A percentile compares a stretch with the other conserved stretches of the same genome.
phyloP scores from a whole-genome alignment of 345 rosid genomes.

The Moricandia moricandioides region DNA sequence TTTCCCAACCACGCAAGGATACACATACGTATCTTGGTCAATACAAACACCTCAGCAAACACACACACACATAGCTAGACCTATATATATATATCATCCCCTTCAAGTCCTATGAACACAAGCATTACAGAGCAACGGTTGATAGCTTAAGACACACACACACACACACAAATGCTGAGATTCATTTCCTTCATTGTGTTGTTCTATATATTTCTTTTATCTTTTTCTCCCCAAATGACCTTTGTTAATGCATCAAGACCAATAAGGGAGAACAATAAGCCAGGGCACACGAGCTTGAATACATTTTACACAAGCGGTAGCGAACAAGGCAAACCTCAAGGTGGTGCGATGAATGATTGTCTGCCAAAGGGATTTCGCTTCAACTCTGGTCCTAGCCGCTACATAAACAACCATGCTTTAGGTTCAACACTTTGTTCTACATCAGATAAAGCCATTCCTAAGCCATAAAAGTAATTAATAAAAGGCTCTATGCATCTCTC shows the following conservation, averaged over 20 bases:
- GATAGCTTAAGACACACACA: background rate
- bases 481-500: background rate
- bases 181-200: constrained; percentile 13
- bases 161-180: constrained; percentile 11
- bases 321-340: background rate
- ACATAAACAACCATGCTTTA: constrained; percentile 24
- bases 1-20: constrained; percentile 18
- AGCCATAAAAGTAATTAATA: constrained; percentile 6
- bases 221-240: background rate
- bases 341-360: constrained; percentile 16
- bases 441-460: constrained; percentile 22
- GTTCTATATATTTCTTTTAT: background rate
- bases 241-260: constrained; percentile 18
- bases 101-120: constrained; percentile 12
- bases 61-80: background rate
- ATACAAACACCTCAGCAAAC: constrained; percentile 12
- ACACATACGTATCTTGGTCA: constrained; percentile 27
- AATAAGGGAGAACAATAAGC: background rate
- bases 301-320: background rate
- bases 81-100: constrained; percentile 12
- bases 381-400: constrained; percentile 35
- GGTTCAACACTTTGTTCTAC: constrained; percentile 33
- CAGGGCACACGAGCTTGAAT: background rate
- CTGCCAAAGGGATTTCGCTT: constrained; percentile 33
- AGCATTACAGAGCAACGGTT: background rate